A percentile compares a stretch with the other conserved stretches of the same genome.
Conservation (phyloP, 1,284 basidiomycete species). For the Butyriboletus pseudospeciosus region DNA sequence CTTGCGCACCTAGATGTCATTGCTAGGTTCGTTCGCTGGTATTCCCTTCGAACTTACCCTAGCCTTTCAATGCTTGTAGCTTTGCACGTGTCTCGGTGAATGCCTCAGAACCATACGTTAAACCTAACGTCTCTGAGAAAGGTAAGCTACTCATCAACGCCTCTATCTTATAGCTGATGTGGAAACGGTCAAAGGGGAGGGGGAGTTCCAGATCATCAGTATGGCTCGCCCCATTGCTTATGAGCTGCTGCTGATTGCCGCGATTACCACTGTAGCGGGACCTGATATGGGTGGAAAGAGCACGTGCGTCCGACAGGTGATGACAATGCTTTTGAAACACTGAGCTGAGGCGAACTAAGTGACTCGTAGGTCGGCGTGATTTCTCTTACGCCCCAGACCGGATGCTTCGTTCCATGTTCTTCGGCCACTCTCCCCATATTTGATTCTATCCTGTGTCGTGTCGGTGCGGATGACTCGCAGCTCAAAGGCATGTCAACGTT, state of each 20-base stretch:
- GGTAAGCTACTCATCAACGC: constrained; percentile 40
- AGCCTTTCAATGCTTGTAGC: constrained; percentile 36
- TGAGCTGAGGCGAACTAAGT: constrained; percentile 1
- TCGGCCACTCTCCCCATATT: constrained; percentile 89
- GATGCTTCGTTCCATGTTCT: constrained; percentile 91
- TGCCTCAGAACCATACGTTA: constrained; percentile 84
- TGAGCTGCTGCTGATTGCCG: constrained; percentile 1
- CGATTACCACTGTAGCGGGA: constrained; percentile 54
- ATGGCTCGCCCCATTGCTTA: constrained; percentile 19
- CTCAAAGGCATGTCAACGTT: constrained; percentile 98
- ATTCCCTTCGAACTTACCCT: not conserved
- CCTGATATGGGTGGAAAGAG: constrained; percentile 98
- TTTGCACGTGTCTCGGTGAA: constrained; percentile 88
- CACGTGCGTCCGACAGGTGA: constrained; percentile 81
- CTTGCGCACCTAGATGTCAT: constrained; percentile 93
- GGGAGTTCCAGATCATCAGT: constrained; percentile 88
- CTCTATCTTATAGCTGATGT: constrained; percentile 42
- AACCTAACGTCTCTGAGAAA: constrained; percentile 70
- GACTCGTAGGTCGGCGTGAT: constrained; percentile 77
- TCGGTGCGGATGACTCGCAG: constrained; percentile 97
- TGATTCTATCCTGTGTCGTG: constrained; percentile 93
- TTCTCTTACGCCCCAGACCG: constrained; percentile 91
- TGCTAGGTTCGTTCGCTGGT: constrained; percentile 53
- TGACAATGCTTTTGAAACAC: not conserved
- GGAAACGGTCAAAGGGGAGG: constrained; percentile 82